Evolutionary conservation across 2,329 filamentous ascomycete genomes (phyloP), one percentile per base, ranked within the genome.

Genomic region (Pochonia chlamydosporia): DNA sequence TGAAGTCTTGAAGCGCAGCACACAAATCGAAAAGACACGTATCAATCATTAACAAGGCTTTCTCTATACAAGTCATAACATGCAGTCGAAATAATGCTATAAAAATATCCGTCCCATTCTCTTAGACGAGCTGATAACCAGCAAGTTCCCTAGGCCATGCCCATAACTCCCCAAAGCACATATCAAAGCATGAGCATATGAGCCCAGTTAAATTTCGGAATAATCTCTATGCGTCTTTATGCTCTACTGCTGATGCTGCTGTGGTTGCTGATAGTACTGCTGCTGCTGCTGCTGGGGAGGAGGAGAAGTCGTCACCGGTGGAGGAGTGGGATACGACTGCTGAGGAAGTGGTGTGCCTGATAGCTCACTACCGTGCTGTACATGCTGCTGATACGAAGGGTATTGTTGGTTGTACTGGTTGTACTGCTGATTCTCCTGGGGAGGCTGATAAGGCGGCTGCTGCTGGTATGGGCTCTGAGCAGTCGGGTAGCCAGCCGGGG

Each of bases 401-500:
- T 40, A 28, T 26, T 25, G 28, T 21, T 33, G 44, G 25, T 23
- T 16, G 5, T 40, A 30, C 42, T 45, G 42, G 10, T 21, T n/a
- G 4, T 35, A 28, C 23, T 48, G 47, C 26, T 59, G 58, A 10
- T 42, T 16, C 13, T 23, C 45, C 26, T 49, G 47, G 6, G 58
- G 56, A 23, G 57, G 52, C 14, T 57, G 55, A 28, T 60, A 63
- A 3, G 54, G 51, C 13, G 58, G 44, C 45, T 60, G 54, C 25
- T 57, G 58, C 48, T 63, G 57, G 47, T 63, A 61, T 14, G 61
- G 57, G 54, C 57, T 59, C 25, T 56, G 58, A 0, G 54, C 23
- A 16, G 57, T 57, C 18, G 55, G 54, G 42, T 56, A 13, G 50
- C 49, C 40, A 28, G 47, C 53, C 43, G 54, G 53, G 24, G 60